A percentile compares a stretch with the other conserved stretches of the same genome.
Evolutionary conservation across 2,329 filamentous ascomycete species (phyloP).

Genomic region (Nothopassalora personata): DNA sequence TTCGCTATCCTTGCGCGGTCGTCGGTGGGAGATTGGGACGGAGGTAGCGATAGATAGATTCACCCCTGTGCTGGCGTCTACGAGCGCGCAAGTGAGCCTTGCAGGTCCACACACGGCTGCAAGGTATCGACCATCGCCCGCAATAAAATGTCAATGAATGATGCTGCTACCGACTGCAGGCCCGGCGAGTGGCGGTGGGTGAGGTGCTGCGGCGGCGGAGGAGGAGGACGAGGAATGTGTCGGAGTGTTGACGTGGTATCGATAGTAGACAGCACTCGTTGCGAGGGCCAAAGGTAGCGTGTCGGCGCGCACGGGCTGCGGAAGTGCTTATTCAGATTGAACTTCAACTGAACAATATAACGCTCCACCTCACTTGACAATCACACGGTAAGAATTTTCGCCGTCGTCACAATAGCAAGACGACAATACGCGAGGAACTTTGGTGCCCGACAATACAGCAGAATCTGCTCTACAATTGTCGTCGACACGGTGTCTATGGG

Average conservation of each 20-base stretch:
- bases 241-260: background rate
- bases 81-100: background rate
- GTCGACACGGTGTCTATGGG: background rate
- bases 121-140: constrained; percentile 5
- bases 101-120: constrained; percentile 1
- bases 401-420: background rate
- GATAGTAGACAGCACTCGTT: background rate
- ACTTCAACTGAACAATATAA: background rate
- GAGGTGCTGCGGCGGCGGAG: background rate
- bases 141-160: background rate
- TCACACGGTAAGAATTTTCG: background rate
- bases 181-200: background rate
- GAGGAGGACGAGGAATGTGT: background rate
- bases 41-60: background rate
- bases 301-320: background rate
- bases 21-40: background rate
- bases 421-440: background rate
- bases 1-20: constrained; percentile 4
- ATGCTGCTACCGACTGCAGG: background rate
- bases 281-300: background rate
- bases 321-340: background rate
- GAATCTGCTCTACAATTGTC: background rate
- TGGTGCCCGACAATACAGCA: background rate
- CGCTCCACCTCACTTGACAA: background rate
- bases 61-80: constrained; percentile 4